These are phyloP conservation scores for Lichtheimia ramosa DNA, from an alignment of 371 early-diverging fungal genomes.

Conservation along the genomic window DNA sequence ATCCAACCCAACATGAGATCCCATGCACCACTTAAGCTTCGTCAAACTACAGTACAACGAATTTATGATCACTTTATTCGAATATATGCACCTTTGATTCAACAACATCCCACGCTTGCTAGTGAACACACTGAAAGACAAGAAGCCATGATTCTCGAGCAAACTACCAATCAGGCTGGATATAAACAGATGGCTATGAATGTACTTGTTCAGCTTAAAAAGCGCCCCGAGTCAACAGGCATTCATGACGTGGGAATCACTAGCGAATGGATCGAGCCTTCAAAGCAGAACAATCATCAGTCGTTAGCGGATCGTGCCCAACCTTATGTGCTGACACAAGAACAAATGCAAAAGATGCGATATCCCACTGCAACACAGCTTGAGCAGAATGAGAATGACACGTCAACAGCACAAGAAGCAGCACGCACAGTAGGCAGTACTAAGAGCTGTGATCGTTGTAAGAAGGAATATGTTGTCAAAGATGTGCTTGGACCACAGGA, in stretches of 20 bases:
- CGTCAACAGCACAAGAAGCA: background rate
- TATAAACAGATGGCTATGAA: slow-evolving; percentile 51
- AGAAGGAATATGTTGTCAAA: slow-evolving; percentile 39
- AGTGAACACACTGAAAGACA: slow-evolving; percentile 30
- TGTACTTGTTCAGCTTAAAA: slow-evolving; percentile 48
- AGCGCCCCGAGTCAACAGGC: slow-evolving; percentile 31
- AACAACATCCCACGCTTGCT: slow-evolving; percentile 18
- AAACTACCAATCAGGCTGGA: slow-evolving; percentile 33
- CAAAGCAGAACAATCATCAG: slow-evolving; percentile 13
- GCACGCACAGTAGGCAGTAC: slow-evolving; percentile 16
- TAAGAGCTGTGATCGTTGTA: slow-evolving; percentile 51
- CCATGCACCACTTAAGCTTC: slow-evolving; percentile 31
- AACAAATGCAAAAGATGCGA: slow-evolving; percentile 27
- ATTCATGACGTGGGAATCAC: slow-evolving; percentile 48
- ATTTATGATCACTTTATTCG: slow-evolving; percentile 39
- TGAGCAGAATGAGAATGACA: background rate
- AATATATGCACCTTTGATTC: slow-evolving; percentile 26
- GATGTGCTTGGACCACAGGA: slow-evolving; percentile 31
- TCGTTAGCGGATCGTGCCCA: background rate
- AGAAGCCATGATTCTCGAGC: slow-evolving; percentile 27
- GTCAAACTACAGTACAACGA: slow-evolving; percentile 40
- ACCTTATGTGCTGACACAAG: slow-evolving; percentile 19
- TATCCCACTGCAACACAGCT: slow-evolving; percentile 40
- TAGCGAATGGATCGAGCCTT: slow-evolving; percentile 48
- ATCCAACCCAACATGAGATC: slow-evolving; percentile 29